Evolutionary conservation across 2,329 filamentous ascomycete species (phyloP).

Genomic region (Exophiala dermatitidis): DNA sequence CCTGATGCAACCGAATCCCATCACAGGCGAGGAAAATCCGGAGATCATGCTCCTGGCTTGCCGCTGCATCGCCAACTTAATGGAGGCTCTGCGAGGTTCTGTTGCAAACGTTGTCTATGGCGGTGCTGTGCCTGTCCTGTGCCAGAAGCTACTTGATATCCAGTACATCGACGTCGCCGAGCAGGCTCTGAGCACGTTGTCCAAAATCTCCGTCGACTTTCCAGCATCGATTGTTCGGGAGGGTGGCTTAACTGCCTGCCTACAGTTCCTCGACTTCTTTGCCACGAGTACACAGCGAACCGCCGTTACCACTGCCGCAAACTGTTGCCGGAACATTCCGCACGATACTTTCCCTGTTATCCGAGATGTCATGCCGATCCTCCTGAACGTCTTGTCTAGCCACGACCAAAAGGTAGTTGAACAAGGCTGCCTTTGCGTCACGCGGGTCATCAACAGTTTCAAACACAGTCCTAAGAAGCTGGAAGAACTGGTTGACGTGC

Average conservation of each 20-base stretch:
- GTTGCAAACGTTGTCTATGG: slow-evolving; percentile 95
- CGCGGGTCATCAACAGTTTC: slow-evolving; percentile 94
- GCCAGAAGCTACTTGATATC: slow-evolving; percentile 90
- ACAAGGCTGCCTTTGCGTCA: slow-evolving; percentile 91
- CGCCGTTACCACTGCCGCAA: slow-evolving; percentile 92
- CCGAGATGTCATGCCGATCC: slow-evolving; percentile 90
- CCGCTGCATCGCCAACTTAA: slow-evolving; percentile 89
- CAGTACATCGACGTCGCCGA: slow-evolving; percentile 96
- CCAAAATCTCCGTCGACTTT: slow-evolving; percentile 96
- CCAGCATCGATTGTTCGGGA: slow-evolving; percentile 91
- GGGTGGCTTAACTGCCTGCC: slow-evolving; percentile 87
- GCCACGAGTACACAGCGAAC: slow-evolving; percentile 94
- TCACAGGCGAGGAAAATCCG: slow-evolving; percentile 75
- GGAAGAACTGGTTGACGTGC: slow-evolving; percentile 84
- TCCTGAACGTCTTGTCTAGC: slow-evolving; percentile 82
- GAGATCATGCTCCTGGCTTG: slow-evolving; percentile 97
- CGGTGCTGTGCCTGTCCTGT: slow-evolving; percentile 89
- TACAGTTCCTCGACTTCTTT: slow-evolving; percentile 96
- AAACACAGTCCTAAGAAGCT: slow-evolving; percentile 79
- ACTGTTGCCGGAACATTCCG: slow-evolving; percentile 94
- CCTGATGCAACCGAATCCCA: slow-evolving; percentile 82
- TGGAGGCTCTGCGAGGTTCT: slow-evolving; percentile 90
- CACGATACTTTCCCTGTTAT: slow-evolving; percentile 89
- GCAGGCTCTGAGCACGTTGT: slow-evolving; percentile 89
- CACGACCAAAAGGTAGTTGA: slow-evolving; percentile 96